These are phyloP conservation scores for Phytophthora foliorum DNA, from an alignment of 352 stramenopile genomes.

Conservation along the genomic window DNA sequence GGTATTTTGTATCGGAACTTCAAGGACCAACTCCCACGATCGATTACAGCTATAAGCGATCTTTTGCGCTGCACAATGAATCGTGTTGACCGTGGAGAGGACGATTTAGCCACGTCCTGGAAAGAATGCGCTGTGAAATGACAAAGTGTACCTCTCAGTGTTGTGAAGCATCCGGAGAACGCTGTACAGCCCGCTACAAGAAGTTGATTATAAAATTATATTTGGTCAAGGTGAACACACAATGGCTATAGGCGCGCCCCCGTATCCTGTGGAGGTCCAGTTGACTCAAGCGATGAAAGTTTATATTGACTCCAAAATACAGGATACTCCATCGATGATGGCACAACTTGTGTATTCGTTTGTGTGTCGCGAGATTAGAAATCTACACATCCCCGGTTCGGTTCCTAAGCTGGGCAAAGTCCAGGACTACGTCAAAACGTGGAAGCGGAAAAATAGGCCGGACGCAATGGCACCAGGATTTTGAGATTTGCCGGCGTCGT, in stretches of 20 bases:
- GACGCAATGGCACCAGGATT: neutral
- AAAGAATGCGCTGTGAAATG: neutral
- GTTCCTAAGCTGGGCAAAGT: neutral
- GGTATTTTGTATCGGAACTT: no score
- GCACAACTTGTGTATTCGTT: neutral
- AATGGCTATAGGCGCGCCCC: neutral
- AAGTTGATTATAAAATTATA: neutral
- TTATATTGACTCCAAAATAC: neutral
- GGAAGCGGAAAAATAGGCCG: neutral
- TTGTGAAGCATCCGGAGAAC: neutral
- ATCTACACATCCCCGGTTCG: neutral
- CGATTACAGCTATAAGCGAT: neutral
- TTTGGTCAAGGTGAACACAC: neutral
- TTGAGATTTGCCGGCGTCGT: neutral
- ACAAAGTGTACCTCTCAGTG: neutral
- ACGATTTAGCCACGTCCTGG: neutral
- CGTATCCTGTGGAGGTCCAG: neutral
- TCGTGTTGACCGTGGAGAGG: neutral
- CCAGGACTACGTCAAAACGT: neutral
- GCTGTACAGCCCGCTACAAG: neutral
- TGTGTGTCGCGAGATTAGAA: neutral
- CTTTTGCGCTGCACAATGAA: neutral
- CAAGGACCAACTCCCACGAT: no score
- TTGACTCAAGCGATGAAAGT: neutral
- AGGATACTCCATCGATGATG: neutral